phyloP scores from a whole-genome alignment of 352 stramenopile genomes.

The Globisporangium mamillatum region DNA sequence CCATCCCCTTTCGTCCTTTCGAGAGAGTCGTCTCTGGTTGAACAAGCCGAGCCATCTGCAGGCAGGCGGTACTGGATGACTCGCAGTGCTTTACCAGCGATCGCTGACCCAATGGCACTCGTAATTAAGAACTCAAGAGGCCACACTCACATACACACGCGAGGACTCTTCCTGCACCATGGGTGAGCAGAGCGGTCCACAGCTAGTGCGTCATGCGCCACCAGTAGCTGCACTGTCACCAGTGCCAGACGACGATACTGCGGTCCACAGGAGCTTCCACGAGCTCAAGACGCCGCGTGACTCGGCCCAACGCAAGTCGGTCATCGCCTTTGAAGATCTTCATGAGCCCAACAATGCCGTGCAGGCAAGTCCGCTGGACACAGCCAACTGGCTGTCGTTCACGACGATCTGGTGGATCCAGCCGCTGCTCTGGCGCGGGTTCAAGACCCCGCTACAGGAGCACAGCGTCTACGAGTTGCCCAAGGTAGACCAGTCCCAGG shows the following conservation, averaged over 20 bases:
- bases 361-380: constrained; percentile 34
- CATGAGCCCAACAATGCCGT: neutral
- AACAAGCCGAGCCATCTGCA: neutral
- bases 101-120: neutral
- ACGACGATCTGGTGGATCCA: constrained; percentile 58
- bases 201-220: constrained; percentile 3
- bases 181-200: neutral
- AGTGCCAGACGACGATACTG: neutral
- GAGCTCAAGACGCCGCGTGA: constrained; percentile 16
- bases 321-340: neutral
- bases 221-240: neutral
- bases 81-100: neutral
- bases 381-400: constrained; percentile 36
- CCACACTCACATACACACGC: no score
- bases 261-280: constrained; percentile 10
- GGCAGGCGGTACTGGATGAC: no score
- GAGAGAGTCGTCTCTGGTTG: neutral
- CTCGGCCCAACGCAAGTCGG: constrained; percentile 9
- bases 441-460: constrained; percentile 32
- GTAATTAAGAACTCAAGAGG: neutral
- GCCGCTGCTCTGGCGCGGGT: constrained; percentile 34
- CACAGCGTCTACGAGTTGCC: constrained; percentile 42
- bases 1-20: constrained; percentile 5
- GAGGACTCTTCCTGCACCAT: neutral
- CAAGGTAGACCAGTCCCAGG: constrained; percentile 33